Evolutionary conservation across 1,139 yeast species (phyloP), one percentile per base, ranked within the genome.

Genomic region (Diutina ranongensis): DNA sequence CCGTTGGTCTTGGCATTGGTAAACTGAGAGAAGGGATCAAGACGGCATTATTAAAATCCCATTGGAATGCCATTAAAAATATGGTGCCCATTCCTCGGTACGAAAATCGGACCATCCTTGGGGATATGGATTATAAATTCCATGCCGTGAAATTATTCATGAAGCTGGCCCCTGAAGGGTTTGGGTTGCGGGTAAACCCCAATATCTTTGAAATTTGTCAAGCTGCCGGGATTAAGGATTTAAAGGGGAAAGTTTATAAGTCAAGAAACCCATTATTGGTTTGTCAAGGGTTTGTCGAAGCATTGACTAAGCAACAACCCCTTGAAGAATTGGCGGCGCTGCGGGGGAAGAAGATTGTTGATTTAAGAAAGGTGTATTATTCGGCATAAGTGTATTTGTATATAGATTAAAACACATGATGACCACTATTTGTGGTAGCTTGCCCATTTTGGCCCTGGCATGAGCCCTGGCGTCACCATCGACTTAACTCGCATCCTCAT

Each of bases 1-100:
- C 88, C 81, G 71, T 89, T 50, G 98, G 98, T 42, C 70, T 89
- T 45, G 99, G 98, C 47, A 95, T 88, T 63, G 99, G 98, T 49
- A 86, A 86, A 59, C 89, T 92, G 49, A 72, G 88, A 55, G 82
- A 78, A 50, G 88, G 85, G 50, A 78, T 83, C 65, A 69, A 84
- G 48, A 75, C 76, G 47, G 96, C 98, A 2, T 75, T 83, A 34
- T 70, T 78, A 42, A 86, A 87, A 59, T 97, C 97, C 8, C 89
- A 83, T 61, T 86, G 96, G 95, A 83, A 84, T 57, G 97, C 97
- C 2, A 84, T 89, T 47, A 86, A 87, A 65, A 87, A 87, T 62
- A 70, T 94, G 61, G 74, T 76, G 33, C 79, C 82, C 51, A 77
- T 94, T 47, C 94, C 95, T 46, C 76, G 96, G 53, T 83, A 84